phyloP scores from a whole-genome alignment of 257 asterid genomes.

The Sherardia arvensis region DNA sequence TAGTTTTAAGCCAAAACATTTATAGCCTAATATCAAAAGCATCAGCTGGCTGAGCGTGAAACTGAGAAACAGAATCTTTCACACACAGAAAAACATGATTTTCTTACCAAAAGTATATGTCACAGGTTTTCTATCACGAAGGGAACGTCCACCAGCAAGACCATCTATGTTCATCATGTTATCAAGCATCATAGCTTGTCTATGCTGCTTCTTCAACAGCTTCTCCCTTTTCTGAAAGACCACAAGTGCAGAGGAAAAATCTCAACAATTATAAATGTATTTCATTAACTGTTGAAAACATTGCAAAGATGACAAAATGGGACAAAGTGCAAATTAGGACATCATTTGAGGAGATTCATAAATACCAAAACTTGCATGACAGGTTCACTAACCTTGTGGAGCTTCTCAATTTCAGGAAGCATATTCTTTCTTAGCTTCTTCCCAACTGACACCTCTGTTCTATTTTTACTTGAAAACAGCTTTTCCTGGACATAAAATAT shows the following conservation, averaged over 20 bases:
- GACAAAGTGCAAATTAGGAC: neutral
- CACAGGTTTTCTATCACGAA: conserved; percentile 89
- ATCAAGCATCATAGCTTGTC: conserved; percentile 91
- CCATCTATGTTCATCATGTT: conserved; percentile 68
- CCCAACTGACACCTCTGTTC: conserved; percentile 85
- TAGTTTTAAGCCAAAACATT: neutral
- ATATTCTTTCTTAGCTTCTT: conserved; percentile 76
- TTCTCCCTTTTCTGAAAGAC: conserved; percentile 75
- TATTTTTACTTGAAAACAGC: conserved; percentile 71
- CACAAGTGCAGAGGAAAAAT: conserved; percentile 16
- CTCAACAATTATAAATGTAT: conserved; percentile 2
- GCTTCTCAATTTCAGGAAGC: conserved; percentile 91
- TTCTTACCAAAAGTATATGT: conserved; percentile 85
- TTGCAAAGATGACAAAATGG: neutral
- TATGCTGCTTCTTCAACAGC: conserved; percentile 78
- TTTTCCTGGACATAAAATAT: conserved; percentile 59
- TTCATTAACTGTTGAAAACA: neutral
- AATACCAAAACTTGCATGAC: neutral
- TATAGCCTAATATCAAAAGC: neutral
- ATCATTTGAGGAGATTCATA: neutral
- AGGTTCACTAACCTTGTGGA: conserved; percentile 58
- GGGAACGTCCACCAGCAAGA: conserved; percentile 69
- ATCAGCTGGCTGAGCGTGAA: neutral
- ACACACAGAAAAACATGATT: neutral
- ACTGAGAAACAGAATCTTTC: neutral